A percentile compares a stretch with the other conserved stretches of the same genome.
Evolutionary conservation across 768 basidiomycete genomes (phyloP).

Genomic region (Tylopilus subfusipes): DNA sequence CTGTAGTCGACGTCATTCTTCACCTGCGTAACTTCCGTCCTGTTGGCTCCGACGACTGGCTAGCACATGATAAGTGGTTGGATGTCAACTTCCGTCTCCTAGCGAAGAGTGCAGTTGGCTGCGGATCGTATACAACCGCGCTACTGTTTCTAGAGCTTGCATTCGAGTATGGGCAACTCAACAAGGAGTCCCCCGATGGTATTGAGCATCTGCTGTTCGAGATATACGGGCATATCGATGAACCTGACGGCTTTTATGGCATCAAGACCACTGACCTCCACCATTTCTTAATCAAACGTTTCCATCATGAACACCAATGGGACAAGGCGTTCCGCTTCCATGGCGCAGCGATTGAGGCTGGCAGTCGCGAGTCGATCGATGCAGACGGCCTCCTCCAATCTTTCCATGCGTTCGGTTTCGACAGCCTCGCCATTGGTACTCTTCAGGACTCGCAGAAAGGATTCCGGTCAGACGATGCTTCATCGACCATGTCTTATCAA

Average conservation of each 20-base stretch:
- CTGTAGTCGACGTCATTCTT: slow-evolving; percentile 71
- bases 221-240: slow-evolving; percentile 93
- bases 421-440: slow-evolving; percentile 76
- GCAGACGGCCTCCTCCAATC: slow-evolving; percentile 70
- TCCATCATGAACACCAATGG: slow-evolving; percentile 94
- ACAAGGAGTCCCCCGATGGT: slow-evolving; percentile 27
- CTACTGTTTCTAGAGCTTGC: slow-evolving; percentile 86
- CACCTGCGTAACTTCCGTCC: slow-evolving; percentile 72
- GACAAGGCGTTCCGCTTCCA: slow-evolving; percentile 87
- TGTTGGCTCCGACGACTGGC: slow-evolving; percentile 33
- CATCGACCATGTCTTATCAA: slow-evolving; percentile 61
- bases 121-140: slow-evolving; percentile 85
- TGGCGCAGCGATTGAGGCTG: slow-evolving; percentile 77
- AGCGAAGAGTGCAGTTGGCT: slow-evolving; percentile 66
- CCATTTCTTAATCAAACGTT: slow-evolving; percentile 74
- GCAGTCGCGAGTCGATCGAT: slow-evolving; percentile 38
- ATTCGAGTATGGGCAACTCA: slow-evolving; percentile 42
- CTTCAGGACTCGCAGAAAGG: slow-evolving; percentile 44
- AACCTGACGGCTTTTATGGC: slow-evolving; percentile 98
- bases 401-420: slow-evolving; percentile 87
- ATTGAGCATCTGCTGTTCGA: slow-evolving; percentile 79
- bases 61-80: slow-evolving; percentile 80
- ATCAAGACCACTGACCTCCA: slow-evolving; percentile 77
- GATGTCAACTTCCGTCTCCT: slow-evolving; percentile 69
- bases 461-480: slow-evolving; percentile 24